phyloP scores from a whole-genome alignment of 2,329 filamentous ascomycete genomes.

The Beauveria pseudobassiana region DNA sequence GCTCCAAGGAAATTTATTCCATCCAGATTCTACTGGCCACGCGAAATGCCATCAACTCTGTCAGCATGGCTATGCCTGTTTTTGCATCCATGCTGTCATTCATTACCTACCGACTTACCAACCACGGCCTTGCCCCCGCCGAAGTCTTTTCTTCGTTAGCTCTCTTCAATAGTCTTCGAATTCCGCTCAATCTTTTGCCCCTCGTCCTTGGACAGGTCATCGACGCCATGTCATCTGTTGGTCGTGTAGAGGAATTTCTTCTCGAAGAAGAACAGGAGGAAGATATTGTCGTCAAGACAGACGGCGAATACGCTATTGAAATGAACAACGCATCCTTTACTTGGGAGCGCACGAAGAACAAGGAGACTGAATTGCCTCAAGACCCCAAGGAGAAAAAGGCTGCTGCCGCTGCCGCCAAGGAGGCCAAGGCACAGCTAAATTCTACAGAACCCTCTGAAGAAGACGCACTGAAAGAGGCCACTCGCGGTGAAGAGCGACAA shows the following conservation, averaged over 20 bases:
- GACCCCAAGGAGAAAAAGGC: conserved; percentile 38
- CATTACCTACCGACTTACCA: conserved; percentile 66
- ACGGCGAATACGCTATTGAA: conserved; percentile 62
- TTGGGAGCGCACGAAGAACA: conserved; percentile 59
- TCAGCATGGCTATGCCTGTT: conserved; percentile 80
- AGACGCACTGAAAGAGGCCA: conserved; percentile 30
- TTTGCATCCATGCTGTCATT: conserved; percentile 95
- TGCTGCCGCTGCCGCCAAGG: conserved; percentile 33
- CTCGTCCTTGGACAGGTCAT: conserved; percentile 83
- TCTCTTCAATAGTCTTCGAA: conserved; percentile 82
- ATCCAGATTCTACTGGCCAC: conserved; percentile 79
- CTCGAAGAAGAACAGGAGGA: conserved; percentile 79
- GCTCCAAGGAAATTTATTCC: conserved; percentile 68
- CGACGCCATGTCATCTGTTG: conserved; percentile 79
- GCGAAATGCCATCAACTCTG: conserved; percentile 75
- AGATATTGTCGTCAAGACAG: conserved; percentile 47
- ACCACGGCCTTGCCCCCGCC: conserved; percentile 64
- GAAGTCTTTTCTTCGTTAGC: conserved; percentile 88
- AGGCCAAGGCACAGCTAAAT: conserved; percentile 39
- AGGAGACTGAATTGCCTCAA: conserved; percentile 22
- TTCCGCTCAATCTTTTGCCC: conserved; percentile 84
- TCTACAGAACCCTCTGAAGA: conserved; percentile 17
- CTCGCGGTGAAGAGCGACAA: conserved; percentile 48
- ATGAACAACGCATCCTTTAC: conserved; percentile 72
- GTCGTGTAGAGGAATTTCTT: conserved; percentile 82